Percentiles rank a stretch among this genome's conserved stretches.
phyloP scores from a whole-genome alignment of 495 filamentous ascomycete species.

The Talaromyces wortmannii region DNA sequence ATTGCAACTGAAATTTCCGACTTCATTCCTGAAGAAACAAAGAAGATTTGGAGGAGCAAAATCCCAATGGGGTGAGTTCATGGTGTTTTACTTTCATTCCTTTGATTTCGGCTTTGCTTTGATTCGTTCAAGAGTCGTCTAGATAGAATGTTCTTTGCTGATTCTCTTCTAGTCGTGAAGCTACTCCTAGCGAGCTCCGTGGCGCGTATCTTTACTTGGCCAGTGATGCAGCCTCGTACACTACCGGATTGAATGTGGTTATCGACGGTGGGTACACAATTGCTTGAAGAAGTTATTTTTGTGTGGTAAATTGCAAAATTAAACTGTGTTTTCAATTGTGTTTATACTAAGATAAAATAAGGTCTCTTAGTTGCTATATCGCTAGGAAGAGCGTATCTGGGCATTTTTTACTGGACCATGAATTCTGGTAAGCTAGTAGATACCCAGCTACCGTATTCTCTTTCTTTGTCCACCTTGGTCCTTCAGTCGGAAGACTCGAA shows the following conservation, averaged over 20 bases:
- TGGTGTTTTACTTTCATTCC: neutral
- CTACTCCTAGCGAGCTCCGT: neutral
- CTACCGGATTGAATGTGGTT: constrained; percentile 25
- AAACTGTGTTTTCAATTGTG: neutral
- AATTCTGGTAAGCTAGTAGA: too few species aligned
- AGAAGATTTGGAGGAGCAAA: constrained; percentile 17
- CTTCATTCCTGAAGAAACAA: constrained; percentile 31
- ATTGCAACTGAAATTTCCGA: constrained; percentile 70
- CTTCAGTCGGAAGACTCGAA: neutral
- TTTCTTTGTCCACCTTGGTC: neutral
- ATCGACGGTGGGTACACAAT: constrained; percentile 24
- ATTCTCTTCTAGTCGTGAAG: constrained; percentile 7
- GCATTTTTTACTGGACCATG: too few species aligned
- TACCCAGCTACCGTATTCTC: too few species aligned
- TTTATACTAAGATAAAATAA: neutral
- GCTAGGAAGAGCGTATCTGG: too few species aligned
- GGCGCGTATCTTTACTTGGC: constrained; percentile 23
- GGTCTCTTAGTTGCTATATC: neutral
- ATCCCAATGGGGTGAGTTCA: constrained; percentile 26
- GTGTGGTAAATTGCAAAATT: neutral
- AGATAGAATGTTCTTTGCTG: neutral
- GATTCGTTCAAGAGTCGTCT: neutral
- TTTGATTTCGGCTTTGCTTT: neutral
- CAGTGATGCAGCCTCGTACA: constrained; percentile 27
- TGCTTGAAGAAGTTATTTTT: neutral